Base-by-base conservation (phyloP, 176 grass and related monocot species). In the Oryza glumipatula region DNA sequence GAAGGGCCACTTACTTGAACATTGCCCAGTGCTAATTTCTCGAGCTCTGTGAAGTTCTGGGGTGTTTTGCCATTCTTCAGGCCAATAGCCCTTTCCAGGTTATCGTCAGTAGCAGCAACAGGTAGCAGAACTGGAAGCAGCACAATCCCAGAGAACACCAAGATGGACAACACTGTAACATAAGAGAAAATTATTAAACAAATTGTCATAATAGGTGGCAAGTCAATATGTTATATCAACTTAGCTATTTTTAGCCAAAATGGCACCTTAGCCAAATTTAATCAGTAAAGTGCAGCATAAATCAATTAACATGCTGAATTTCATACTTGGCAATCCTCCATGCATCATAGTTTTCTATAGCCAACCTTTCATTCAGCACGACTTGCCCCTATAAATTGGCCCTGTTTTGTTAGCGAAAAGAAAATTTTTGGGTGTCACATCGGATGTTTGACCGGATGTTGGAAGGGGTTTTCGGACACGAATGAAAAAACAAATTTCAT, bases 41-140 rank as follows among this genome's bases (percentile, higher is more conserved):
- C 94, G 13, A 99, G 51, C 13, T 70, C 26, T 0, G 92, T 83
- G 79, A 90, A 84, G 39, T 78, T 68, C 11, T 8, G 16, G 6
- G 70, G 0, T 14, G 71, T 0, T 30, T 48, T 85, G 65, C 2
- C 17, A 9, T 72, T 82, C 14, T 32, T 70, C 23, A 13, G 4
- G 67, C 32, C 70, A 65, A 23, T 9, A 44, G 52, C 7, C 21
- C 0, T 1, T 36, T 60, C 12, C 65, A 87, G 49, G 41, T 44
- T 83, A 79, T 84, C 12, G 70, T 84, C 94, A 69, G 97, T 99
- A 84, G 19, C 90, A 30, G 97, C 87, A 71, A 99, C 1, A 1
- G 97, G 94, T 77, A 96, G 81, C 48, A 99, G 92, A 83, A 89
- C 68, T 9, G 97, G 97, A 73, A 99, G 79, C 77, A 99, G 73